A percentile compares a stretch with the other conserved stretches of the same genome.
Conservation (phyloP, 768 basidiomycete genomes). For the Collybia sp. region DNA sequence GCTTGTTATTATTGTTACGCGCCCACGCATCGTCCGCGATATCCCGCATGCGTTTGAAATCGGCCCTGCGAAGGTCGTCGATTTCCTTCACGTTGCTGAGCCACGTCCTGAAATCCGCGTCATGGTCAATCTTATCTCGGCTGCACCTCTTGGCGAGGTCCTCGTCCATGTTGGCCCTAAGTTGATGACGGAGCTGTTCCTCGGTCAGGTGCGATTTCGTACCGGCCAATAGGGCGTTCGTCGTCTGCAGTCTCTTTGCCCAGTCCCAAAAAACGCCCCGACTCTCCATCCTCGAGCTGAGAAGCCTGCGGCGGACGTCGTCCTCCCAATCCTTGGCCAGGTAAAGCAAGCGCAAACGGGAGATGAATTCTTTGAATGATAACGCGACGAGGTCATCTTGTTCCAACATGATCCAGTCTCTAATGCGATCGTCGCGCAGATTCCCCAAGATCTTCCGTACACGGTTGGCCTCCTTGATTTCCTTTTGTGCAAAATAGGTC, state of each 20-base stretch:
- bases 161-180: constrained; percentile 11
- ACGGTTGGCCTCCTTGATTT: background rate
- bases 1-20: background rate
- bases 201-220: constrained; percentile 8
- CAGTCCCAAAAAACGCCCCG: constrained; percentile 11
- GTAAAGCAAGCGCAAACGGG: background rate
- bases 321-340: constrained; percentile 13
- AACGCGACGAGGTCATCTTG: background rate
- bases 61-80: background rate
- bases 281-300: background rate
- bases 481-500: background rate
- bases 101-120: background rate
- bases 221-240: constrained; percentile 10
- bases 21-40: background rate
- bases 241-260: constrained; percentile 3
- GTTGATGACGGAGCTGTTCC: constrained; percentile 4
- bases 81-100: background rate
- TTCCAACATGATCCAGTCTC: background rate
- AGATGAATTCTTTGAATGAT: background rate
- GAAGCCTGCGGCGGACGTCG: constrained; percentile 2
- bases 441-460: background rate
- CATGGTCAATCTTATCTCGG: constrained; percentile 1
- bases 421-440: background rate
- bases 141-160: constrained; percentile 5
- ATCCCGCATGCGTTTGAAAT: background rate